These are phyloP conservation scores for Chlamydomonas applanata DNA, from an alignment of 139 green algal species.

Conservation along the genomic window DNA sequence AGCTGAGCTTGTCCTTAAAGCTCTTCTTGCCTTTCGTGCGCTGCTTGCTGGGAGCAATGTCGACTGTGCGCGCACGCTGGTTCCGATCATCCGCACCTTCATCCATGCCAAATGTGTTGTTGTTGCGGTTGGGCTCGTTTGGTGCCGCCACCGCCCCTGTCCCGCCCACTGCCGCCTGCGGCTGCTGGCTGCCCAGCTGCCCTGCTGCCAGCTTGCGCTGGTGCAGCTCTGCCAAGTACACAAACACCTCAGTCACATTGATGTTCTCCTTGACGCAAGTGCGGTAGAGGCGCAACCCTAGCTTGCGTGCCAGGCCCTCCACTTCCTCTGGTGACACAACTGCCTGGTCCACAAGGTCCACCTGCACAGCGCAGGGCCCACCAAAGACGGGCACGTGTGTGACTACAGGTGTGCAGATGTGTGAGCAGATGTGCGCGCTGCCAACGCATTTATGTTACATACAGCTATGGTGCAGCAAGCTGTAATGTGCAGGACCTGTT, in stretches of 20 bases:
- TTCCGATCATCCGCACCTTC: not conserved
- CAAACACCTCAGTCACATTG: constrained; percentile 71
- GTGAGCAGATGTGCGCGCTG: too few species aligned
- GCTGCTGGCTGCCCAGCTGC: constrained; percentile 17
- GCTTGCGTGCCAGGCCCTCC: constrained; percentile 52
- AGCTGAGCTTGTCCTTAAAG: constrained; percentile 36
- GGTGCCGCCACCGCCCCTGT: not conserved
- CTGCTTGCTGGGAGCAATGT: constrained; percentile 42
- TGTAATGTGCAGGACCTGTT: too few species aligned
- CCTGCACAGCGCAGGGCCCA: constrained; percentile 14
- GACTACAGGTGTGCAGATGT: too few species aligned
- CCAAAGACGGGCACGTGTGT: too few species aligned
- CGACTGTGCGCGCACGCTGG: constrained; percentile 23
- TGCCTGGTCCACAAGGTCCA: constrained; percentile 64
- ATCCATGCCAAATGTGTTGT: not conserved
- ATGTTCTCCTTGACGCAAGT: constrained; percentile 78
- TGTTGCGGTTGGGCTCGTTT: constrained; percentile 6
- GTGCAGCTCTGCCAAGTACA: constrained; percentile 58
- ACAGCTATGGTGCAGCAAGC: too few species aligned
- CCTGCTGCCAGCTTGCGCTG: constrained; percentile 39
- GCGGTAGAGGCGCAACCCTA: constrained; percentile 69
- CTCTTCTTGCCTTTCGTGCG: constrained; percentile 58
- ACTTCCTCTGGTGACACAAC: constrained; percentile 57
- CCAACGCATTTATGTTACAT: too few species aligned
- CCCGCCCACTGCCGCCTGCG: not conserved